Conservation (phyloP, 352 stramenopile species). For the Phytophthora vignae region DNA sequence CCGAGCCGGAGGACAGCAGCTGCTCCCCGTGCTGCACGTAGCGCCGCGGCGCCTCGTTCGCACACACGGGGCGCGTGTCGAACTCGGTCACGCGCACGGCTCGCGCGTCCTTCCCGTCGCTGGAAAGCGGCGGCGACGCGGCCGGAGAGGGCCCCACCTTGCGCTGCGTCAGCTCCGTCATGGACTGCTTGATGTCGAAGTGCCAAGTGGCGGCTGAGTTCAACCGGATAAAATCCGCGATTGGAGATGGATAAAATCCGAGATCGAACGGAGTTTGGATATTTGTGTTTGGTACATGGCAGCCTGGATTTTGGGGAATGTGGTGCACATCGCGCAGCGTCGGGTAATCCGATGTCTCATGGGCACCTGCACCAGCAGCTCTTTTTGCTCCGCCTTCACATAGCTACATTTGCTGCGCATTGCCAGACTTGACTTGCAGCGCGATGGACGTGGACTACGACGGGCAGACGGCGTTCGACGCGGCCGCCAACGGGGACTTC, state of each 20-base stretch:
- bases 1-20: slow-evolving; percentile 33
- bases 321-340: slow-evolving; percentile 16
- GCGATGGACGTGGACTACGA: slow-evolving; percentile 75
- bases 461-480: slow-evolving; percentile 78
- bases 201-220: slow-evolving; percentile 4
- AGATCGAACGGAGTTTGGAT: background rate
- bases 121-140: slow-evolving; percentile 18
- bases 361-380: background rate
- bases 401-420: too few relatives aligned
- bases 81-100: slow-evolving; percentile 61
- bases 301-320: slow-evolving; percentile 20
- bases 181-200: slow-evolving; percentile 4
- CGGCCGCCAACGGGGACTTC: slow-evolving; percentile 83
- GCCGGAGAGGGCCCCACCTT: slow-evolving; percentile 39
- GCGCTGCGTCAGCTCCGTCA: slow-evolving; percentile 64
- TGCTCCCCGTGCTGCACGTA: slow-evolving; percentile 57
- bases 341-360: background rate
- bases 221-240: too few relatives aligned
- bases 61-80: slow-evolving; percentile 66
- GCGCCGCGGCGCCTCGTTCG: slow-evolving; percentile 49
- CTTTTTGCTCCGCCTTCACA: too few relatives aligned
- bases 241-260: background rate
- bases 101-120: slow-evolving; percentile 19
- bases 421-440: background rate
- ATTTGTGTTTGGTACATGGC: too few relatives aligned